phyloP scores from a whole-genome alignment of 2,329 filamentous ascomycete genomes.

The Verticillium tricorpus region DNA sequence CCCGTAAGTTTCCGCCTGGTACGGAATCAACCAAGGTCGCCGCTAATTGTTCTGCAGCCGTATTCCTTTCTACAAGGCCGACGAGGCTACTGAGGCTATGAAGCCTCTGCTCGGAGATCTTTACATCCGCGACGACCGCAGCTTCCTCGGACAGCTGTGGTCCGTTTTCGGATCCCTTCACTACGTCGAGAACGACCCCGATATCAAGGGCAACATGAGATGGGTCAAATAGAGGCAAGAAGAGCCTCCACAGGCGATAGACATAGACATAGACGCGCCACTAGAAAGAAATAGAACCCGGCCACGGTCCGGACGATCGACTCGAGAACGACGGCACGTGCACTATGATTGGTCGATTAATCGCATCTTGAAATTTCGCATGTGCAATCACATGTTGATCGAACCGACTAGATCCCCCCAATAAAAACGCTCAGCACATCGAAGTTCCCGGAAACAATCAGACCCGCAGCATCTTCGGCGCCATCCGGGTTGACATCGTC shows the following conservation, averaged over 20 bases:
- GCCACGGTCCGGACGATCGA: background rate
- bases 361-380: no score
- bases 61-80: conserved; percentile 58
- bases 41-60: conserved; percentile 19
- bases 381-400: background rate
- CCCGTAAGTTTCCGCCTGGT: conserved; percentile 31
- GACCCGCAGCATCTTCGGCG: conserved; percentile 44
- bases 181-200: conserved; percentile 38
- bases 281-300: background rate
- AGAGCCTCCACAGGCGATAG: background rate
- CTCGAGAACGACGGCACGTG: background rate
- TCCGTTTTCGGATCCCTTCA: conserved; percentile 40
- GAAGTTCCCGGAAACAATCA: conserved; percentile 20
- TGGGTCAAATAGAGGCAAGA: conserved; percentile 21
- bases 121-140: conserved; percentile 42
- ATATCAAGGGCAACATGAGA: conserved; percentile 27
- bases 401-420: conserved; percentile 10
- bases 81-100: conserved; percentile 54
- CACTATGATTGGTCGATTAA: background rate
- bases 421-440: conserved; percentile 23
- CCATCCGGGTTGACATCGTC: conserved; percentile 61
- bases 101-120: conserved; percentile 49
- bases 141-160: conserved; percentile 42
- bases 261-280: background rate
- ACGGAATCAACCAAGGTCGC: background rate